phyloP scores from a whole-genome alignment of 2,329 filamentous ascomycete genomes.

The Calonectria naviculata region DNA sequence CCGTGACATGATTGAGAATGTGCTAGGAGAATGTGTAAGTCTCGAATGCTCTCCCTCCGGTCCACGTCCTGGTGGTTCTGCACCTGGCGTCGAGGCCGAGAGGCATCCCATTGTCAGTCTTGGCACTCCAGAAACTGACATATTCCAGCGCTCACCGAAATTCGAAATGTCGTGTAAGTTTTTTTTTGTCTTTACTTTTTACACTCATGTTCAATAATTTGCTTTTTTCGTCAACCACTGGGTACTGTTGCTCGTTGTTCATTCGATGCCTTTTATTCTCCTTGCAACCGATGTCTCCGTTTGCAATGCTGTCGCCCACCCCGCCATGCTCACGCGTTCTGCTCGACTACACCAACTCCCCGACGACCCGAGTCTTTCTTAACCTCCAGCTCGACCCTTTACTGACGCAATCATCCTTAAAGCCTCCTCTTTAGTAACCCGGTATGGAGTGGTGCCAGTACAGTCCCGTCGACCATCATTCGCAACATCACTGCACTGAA shows the following conservation, averaged over 20 bases:
- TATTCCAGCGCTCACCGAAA: conserved; percentile 58
- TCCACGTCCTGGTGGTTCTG: conserved; percentile 13
- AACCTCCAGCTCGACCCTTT: not conserved
- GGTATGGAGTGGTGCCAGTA: conserved; percentile 61
- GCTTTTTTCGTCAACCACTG: conserved; percentile 12
- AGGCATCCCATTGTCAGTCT: conserved; percentile 42
- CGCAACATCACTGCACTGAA: conserved; percentile 67
- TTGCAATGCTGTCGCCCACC: conserved; percentile 2
- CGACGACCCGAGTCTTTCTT: not conserved
- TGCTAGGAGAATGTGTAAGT: conserved; percentile 57
- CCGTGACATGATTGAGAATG: conserved; percentile 50
- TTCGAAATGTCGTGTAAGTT: conserved; percentile 63
- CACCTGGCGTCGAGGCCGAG: conserved; percentile 39
- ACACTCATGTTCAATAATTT: not conserved
- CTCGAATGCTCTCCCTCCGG: conserved; percentile 1
- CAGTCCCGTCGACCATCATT: conserved; percentile 64
- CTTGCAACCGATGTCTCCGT: not conserved
- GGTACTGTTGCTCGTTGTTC: conserved; percentile 18
- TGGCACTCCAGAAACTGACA: conserved; percentile 49
- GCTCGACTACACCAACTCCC: not conserved
- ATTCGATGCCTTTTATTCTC: conserved; percentile 18
- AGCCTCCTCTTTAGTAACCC: conserved; percentile 72
- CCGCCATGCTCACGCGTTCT: conserved; percentile 20
- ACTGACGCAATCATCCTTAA: conserved; percentile 29
- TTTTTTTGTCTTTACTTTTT: too few relatives aligned